These are phyloP conservation scores for Pseudocercospora pini-densiflorae DNA, from an alignment of 2,329 filamentous ascomycete genomes.

Conservation along the genomic window DNA sequence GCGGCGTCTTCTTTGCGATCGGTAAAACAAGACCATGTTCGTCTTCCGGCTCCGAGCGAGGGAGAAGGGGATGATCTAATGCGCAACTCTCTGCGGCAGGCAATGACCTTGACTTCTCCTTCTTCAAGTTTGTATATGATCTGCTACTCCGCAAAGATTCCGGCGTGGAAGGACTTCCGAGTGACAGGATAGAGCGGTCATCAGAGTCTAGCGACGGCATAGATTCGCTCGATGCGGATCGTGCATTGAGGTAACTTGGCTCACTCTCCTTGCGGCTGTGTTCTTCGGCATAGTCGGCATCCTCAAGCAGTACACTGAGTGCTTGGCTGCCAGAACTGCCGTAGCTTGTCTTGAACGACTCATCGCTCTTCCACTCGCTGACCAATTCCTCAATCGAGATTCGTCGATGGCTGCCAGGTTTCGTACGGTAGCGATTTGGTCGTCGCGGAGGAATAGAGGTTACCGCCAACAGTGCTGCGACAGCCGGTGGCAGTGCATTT, in stretches of 20 bases:
- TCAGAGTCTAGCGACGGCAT: slow-evolving; percentile 58
- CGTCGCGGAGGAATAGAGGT: slow-evolving; percentile 62
- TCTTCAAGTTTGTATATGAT: slow-evolving; percentile 46
- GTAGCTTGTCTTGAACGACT: slow-evolving; percentile 35
- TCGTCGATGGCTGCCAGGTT: slow-evolving; percentile 45
- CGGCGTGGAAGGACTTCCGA: slow-evolving; percentile 49
- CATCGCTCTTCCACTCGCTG: slow-evolving; percentile 59
- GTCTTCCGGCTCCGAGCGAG: slow-evolving; percentile 39
- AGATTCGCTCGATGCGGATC: slow-evolving; percentile 63
- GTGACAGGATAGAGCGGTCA: slow-evolving; percentile 53
- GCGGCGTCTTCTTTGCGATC: slow-evolving; percentile 33
- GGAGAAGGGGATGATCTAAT: slow-evolving; percentile 61
- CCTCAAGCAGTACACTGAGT: slow-evolving; percentile 61
- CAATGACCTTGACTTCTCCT: slow-evolving; percentile 54
- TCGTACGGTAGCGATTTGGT: slow-evolving; percentile 44
- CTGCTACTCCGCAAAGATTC: slow-evolving; percentile 41
- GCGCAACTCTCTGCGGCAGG: slow-evolving; percentile 58
- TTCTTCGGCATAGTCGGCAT: slow-evolving; percentile 53
- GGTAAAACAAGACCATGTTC: slow-evolving; percentile 39
- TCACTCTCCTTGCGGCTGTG: slow-evolving; percentile 41
- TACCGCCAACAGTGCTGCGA: slow-evolving; percentile 62
- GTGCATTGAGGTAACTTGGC: slow-evolving; percentile 49
- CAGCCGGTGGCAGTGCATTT: slow-evolving; percentile 57
- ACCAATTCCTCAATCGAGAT: slow-evolving; percentile 63
- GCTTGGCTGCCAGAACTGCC: slow-evolving; percentile 38